Evolutionary conservation across 2,329 filamentous ascomycete species (phyloP).

Genomic region (Pseudocercospora eumusae): DNA sequence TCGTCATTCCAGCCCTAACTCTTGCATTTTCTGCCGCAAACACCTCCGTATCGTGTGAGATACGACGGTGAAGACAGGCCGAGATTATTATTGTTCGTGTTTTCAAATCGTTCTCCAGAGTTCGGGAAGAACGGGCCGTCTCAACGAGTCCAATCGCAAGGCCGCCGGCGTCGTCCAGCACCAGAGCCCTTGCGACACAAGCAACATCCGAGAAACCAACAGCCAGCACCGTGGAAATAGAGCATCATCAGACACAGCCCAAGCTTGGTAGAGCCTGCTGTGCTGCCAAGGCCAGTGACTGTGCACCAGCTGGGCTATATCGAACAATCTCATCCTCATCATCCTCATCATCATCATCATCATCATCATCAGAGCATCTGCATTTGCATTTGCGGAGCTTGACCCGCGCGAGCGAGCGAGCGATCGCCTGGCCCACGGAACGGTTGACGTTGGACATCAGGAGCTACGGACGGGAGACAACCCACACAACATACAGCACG

Average conservation of each 20-base stretch:
- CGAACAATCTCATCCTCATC: not conserved
- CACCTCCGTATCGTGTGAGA: not conserved
- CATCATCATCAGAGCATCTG: not conserved
- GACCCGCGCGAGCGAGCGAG: slow-evolving; percentile 4
- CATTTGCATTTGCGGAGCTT: slow-evolving; percentile 7
- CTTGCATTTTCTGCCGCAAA: not conserved
- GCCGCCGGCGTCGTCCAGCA: not conserved
- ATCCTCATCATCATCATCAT: no score
- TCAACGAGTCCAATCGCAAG: slow-evolving; percentile 3
- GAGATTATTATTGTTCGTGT: no score
- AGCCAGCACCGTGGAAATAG: slow-evolving; percentile 2
- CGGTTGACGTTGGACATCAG: slow-evolving; percentile 12
- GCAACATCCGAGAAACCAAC: slow-evolving; percentile 6
- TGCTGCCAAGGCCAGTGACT: not conserved
- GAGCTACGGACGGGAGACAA: slow-evolving; percentile 4
- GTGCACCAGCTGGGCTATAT: not conserved
- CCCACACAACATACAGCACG: not conserved
- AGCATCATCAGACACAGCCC: not conserved
- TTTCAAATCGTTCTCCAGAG: not conserved
- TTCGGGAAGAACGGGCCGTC: not conserved
- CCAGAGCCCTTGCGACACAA: slow-evolving; percentile 1
- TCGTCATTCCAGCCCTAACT: slow-evolving; percentile 1
- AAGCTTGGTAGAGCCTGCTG: slow-evolving; percentile 1
- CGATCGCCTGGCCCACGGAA: slow-evolving; percentile 11
- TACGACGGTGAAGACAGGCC: not conserved